These are phyloP conservation scores for Craterostigma plantagineum DNA, from an alignment of 257 asterid genomes.

Conservation along the genomic window DNA sequence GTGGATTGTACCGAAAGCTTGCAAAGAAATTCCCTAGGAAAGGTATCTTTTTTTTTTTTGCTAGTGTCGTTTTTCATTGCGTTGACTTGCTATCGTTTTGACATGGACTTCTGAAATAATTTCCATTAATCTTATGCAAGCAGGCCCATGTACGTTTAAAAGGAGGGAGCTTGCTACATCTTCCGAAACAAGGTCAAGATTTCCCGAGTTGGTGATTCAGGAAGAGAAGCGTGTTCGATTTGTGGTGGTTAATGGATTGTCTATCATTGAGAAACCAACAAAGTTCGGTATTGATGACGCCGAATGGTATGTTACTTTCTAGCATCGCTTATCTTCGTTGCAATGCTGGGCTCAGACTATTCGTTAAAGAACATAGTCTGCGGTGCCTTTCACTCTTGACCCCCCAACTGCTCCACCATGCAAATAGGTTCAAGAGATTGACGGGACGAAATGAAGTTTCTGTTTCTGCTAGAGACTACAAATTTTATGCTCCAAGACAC, in stretches of 20 bases:
- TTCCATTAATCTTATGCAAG: too few species aligned
- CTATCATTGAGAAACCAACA: slow-evolving; percentile 71
- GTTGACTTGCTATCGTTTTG: too few species aligned
- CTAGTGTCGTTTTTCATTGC: not conserved
- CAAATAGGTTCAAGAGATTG: slow-evolving; percentile 68
- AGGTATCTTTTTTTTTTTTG: slow-evolving; percentile 27
- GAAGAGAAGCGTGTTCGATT: slow-evolving; percentile 98
- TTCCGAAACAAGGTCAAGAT: slow-evolving; percentile 81
- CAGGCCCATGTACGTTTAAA: slow-evolving; percentile 61
- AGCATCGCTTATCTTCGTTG: not conserved
- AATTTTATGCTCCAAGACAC: slow-evolving; percentile 94
- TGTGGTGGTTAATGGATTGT: slow-evolving; percentile 87
- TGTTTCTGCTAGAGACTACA: slow-evolving; percentile 74
- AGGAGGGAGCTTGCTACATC: slow-evolving; percentile 96
- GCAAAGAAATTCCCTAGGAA: slow-evolving; percentile 77
- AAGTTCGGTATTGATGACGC: slow-evolving; percentile 53
- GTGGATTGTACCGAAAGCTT: slow-evolving; percentile 93
- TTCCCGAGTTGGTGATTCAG: slow-evolving; percentile 90
- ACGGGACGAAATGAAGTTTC: slow-evolving; percentile 82
- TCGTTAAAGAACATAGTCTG: too few species aligned
- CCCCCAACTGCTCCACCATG: not conserved
- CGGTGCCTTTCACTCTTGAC: too few species aligned
- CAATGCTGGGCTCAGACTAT: too few species aligned
- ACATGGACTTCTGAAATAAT: too few species aligned
- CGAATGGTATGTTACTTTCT: slow-evolving; percentile 36